These are phyloP conservation scores for Chenopodium suecicum DNA, from an alignment of 148 eudicot genomes.

Conservation along the genomic window DNA sequence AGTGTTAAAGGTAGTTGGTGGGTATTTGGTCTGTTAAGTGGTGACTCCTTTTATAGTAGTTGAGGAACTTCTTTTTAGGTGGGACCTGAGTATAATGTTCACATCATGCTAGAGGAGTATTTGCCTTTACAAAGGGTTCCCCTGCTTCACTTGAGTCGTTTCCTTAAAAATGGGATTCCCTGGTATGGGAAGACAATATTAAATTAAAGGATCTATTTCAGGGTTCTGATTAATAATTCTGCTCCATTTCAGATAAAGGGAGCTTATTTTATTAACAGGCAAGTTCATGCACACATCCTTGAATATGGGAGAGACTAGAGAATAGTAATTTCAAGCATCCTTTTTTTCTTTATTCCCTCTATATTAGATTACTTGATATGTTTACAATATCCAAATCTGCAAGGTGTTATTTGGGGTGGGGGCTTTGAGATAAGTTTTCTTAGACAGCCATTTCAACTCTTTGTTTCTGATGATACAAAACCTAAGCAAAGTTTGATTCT, in stretches of 20 bases:
- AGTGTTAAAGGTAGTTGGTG: slow-evolving; percentile 17
- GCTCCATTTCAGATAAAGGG: background rate
- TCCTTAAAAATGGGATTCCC: slow-evolving; percentile 45
- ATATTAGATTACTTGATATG: slow-evolving; percentile 10
- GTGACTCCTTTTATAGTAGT: slow-evolving; percentile 28
- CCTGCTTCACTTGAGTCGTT: slow-evolving; percentile 23
- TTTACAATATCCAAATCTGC: slow-evolving; percentile 19
- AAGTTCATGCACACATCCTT: slow-evolving; percentile 26
- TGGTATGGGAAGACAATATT: slow-evolving; percentile 24
- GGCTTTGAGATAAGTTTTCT: background rate
- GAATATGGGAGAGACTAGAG: background rate
- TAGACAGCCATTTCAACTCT: background rate
- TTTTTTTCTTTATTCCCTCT: slow-evolving; percentile 25
- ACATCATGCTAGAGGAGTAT: slow-evolving; percentile 28
- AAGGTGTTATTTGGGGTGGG: slow-evolving; percentile 21
- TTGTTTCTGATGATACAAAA: background rate
- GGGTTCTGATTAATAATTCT: background rate
- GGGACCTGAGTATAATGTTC: slow-evolving; percentile 36
- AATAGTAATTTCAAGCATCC: background rate
- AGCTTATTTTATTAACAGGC: background rate
- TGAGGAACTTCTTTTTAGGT: slow-evolving; percentile 18
- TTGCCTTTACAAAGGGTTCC: slow-evolving; percentile 11
- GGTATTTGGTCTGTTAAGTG: slow-evolving; percentile 25
- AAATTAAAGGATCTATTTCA: slow-evolving; percentile 2
- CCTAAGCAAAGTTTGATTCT: background rate